phyloP scores from a whole-genome alignment of 306 rosid genomes.

The Fagus sylvatica region DNA sequence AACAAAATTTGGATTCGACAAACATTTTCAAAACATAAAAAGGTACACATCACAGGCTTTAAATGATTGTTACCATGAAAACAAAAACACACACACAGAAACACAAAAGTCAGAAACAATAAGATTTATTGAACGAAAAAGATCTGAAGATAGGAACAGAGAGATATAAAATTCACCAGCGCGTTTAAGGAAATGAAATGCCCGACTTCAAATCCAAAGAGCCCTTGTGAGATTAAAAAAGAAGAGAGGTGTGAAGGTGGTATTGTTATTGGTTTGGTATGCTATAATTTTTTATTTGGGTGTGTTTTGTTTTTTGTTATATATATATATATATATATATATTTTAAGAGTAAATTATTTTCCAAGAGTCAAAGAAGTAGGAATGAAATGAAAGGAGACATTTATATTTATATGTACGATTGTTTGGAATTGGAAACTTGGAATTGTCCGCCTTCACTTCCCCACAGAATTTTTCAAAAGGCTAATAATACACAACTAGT shows the following conservation, averaged over 20 bases:
- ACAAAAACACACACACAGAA: no score
- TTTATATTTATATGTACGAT: no score
- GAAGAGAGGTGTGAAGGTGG: neutral
- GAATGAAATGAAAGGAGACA: no score
- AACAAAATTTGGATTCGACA: neutral
- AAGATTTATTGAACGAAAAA: constrained; percentile 1
- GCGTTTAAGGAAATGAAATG: constrained; percentile 8
- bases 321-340: no score
- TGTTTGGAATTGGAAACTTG: no score
- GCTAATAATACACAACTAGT: no score
- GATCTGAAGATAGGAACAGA: neutral
- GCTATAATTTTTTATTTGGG: neutral
- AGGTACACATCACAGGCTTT: neutral
- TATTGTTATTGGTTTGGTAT: neutral
- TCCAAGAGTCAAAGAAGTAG: no score
- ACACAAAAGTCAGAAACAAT: neutral
- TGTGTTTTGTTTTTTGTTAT: no score
- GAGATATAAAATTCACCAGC: constrained; percentile 4
- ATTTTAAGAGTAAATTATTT: no score
- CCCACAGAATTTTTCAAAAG: no score
- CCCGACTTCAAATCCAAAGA: neutral
- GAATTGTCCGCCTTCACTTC: no score
- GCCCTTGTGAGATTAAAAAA: neutral
- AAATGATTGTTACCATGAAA: neutral
- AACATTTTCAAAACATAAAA: neutral